phyloP scores from a whole-genome alignment of 768 basidiomycete species.

The Lactarius evosmus region DNA sequence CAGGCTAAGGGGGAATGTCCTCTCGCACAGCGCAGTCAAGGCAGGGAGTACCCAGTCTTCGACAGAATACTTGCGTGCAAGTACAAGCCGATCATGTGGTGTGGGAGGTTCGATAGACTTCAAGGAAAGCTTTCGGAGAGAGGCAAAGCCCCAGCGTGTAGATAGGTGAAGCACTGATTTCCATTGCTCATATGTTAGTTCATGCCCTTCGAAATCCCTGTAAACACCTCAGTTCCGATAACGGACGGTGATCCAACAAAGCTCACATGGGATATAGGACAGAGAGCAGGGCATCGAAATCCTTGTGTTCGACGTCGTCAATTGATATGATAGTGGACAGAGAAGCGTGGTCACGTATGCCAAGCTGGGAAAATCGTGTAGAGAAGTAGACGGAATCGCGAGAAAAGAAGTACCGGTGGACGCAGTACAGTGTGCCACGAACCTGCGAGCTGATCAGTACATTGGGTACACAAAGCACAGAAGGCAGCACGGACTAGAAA shows the following conservation, averaged over 20 bases:
- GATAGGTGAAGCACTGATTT: too few relatives aligned
- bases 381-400: slow-evolving; percentile 21
- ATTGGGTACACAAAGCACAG: not conserved
- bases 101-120: not conserved
- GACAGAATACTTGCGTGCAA: slow-evolving; percentile 15
- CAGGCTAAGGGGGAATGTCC: not conserved
- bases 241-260: not conserved
- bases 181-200: too few relatives aligned
- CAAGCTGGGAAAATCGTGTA: not conserved
- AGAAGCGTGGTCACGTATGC: slow-evolving; percentile 5
- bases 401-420: slow-evolving; percentile 20
- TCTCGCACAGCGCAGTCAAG: slow-evolving; percentile 10
- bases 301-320: slow-evolving; percentile 1
- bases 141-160: too few relatives aligned
- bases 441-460: slow-evolving; percentile 1
- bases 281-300: too few relatives aligned
- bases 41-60: slow-evolving; percentile 14
- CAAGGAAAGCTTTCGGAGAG: slow-evolving; percentile 28
- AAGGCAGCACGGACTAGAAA: slow-evolving; percentile 13
- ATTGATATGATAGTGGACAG: slow-evolving; percentile 5
- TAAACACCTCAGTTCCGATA: not conserved
- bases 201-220: slow-evolving; percentile 8
- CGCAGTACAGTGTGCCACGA: slow-evolving; percentile 7
- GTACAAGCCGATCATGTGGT: slow-evolving; percentile 8
- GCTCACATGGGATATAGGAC: slow-evolving; percentile 17